Percentiles rank a stretch among this genome's conserved stretches.
Evolutionary conservation across 768 basidiomycete genomes (phyloP).

Genomic region (Serpula lacrymans): DNA sequence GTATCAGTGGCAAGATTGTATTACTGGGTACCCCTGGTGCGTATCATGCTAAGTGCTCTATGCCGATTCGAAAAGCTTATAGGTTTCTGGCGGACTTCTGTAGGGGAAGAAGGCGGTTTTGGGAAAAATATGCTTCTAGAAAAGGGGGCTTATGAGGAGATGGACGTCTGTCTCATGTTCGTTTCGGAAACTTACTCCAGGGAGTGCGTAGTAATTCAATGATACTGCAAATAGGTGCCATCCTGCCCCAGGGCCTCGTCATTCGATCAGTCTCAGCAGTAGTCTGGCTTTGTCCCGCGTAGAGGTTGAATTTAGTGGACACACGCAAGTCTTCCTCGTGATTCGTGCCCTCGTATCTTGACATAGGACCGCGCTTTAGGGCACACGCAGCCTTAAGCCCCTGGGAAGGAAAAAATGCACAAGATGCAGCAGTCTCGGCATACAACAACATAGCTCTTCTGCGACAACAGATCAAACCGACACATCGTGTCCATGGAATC

Average conservation of each 20-base stretch:
- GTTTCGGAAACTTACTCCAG: constrained; percentile 9
- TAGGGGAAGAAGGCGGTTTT: constrained; percentile 69
- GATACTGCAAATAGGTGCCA: constrained; percentile 49
- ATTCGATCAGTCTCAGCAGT: constrained; percentile 39
- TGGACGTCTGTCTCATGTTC: constrained; percentile 71
- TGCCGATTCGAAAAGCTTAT: neutral
- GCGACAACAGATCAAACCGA: constrained; percentile 71
- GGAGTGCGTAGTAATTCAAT: neutral
- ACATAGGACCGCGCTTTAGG: too few species aligned
- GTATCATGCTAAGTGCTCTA: neutral
- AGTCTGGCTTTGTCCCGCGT: constrained; percentile 57
- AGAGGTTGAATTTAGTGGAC: constrained; percentile 59
- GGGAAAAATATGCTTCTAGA: constrained; percentile 65
- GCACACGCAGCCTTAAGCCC: constrained; percentile 71
- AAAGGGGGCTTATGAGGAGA: constrained; percentile 61
- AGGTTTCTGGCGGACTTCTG: neutral
- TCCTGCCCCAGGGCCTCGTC: constrained; percentile 65
- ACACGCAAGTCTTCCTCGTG: constrained; percentile 51
- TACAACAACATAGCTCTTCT: constrained; percentile 72
- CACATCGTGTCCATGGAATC: constrained; percentile 70
- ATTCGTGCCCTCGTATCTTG: too few species aligned
- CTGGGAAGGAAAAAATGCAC: constrained; percentile 74
- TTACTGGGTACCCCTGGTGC: constrained; percentile 70
- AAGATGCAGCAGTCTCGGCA: constrained; percentile 74
- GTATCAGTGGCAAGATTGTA: constrained; percentile 59